Percentiles rank a stretch among this genome's conserved stretches.
These are phyloP conservation scores for Gaertneriomyces sp. DNA, from an alignment of 192 early-diverging fungal species.

Conservation along the genomic window DNA sequence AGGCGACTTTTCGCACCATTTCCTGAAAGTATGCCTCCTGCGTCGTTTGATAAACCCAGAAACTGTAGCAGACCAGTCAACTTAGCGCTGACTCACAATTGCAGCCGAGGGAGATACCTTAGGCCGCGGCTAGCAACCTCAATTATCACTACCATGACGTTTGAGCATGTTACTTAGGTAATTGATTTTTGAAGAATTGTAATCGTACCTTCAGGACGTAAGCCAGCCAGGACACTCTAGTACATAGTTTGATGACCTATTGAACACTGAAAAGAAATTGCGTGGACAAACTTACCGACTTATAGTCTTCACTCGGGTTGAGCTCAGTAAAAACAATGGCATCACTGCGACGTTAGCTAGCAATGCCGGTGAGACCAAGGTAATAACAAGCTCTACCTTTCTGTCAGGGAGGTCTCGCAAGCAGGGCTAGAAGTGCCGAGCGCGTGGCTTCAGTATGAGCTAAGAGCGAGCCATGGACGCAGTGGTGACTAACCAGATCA, in stretches of 20 bases:
- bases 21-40: conserved; percentile 40
- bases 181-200: not conserved
- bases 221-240: conserved; percentile 43
- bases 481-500: conserved; percentile 30
- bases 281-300: conserved; percentile 30
- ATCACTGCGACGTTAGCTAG: conserved; percentile 20
- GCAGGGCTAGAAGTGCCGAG: conserved; percentile 26
- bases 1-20: conserved; percentile 25
- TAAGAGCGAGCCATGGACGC: conserved; percentile 5
- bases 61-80: conserved; percentile 6
- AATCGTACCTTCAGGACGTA: conserved; percentile 34
- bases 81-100: too few relatives aligned
- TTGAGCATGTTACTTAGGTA: not conserved
- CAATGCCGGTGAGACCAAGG: not conserved
- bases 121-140: conserved; percentile 41
- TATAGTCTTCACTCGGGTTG: conserved; percentile 48
- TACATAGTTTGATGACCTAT: not conserved
- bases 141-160: conserved; percentile 26
- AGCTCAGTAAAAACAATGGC: conserved; percentile 46
- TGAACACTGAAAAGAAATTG: not conserved
- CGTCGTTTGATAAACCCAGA: conserved; percentile 45
- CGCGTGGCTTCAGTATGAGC: not conserved
- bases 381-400: conserved; percentile 15
- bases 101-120: conserved; percentile 5
- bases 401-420: conserved; percentile 42